Evolutionary conservation across 1,139 yeast species (phyloP).

Genomic region (Taphrina deformans): DNA sequence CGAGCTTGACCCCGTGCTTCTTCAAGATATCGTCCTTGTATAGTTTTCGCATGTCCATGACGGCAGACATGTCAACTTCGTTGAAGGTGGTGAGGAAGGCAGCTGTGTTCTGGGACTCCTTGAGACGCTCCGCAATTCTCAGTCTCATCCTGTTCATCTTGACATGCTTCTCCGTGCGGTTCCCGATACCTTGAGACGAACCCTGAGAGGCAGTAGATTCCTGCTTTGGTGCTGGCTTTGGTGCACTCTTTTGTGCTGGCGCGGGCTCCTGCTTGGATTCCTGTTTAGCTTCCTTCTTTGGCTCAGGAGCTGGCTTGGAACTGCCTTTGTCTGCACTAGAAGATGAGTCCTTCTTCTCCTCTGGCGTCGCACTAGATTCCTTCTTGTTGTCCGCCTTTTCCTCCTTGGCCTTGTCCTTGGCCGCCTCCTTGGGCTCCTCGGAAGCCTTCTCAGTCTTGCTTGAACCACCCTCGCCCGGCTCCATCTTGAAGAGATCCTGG

Average conservation of each 20-base stretch:
- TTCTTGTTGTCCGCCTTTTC: constrained; percentile 44
- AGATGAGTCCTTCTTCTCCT: constrained; percentile 43
- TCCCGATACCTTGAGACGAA: constrained; percentile 35
- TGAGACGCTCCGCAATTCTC: constrained; percentile 98
- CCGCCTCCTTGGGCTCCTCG: constrained; percentile 40
- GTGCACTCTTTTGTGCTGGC: constrained; percentile 21
- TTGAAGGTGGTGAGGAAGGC: constrained; percentile 97
- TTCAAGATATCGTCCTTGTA: constrained; percentile 96
- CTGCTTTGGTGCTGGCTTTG: constrained; percentile 40
- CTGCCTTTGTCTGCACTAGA: constrained; percentile 40
- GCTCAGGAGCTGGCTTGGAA: constrained; percentile 39
- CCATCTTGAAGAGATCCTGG: constrained; percentile 84
- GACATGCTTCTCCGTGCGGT: constrained; percentile 48
- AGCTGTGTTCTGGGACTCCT: constrained; percentile 98
- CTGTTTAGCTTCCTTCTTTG: constrained; percentile 34
- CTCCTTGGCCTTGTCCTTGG: constrained; percentile 39
- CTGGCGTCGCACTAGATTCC: constrained; percentile 42
- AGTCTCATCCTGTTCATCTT: constrained; percentile 99
- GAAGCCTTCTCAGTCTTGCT: constrained; percentile 41
- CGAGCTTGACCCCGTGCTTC: constrained; percentile 90
- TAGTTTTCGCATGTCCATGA: constrained; percentile 91
- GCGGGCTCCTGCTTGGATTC: constrained; percentile 39
- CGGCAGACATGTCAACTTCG: constrained; percentile 93
- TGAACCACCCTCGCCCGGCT: constrained; percentile 77
- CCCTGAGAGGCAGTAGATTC: constrained; percentile 39